Conservation (phyloP, 805 yeast genomes). For the Yarrowia sp. region DNA sequence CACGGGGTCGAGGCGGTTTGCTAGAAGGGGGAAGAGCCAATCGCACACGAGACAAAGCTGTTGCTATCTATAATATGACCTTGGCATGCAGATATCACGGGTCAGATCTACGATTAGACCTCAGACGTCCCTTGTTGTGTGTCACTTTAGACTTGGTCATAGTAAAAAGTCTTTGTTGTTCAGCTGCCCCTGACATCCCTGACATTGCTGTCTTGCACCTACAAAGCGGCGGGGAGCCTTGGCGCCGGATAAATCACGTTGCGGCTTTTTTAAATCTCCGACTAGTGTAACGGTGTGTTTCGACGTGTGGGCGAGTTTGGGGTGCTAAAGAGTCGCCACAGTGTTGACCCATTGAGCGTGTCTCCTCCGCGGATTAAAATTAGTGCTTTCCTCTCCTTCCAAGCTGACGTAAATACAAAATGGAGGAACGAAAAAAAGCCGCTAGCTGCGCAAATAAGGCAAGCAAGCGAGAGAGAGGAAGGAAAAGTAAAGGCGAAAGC, state of each 20-base stretch:
- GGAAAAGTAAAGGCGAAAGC: not conserved
- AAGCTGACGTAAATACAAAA: not conserved
- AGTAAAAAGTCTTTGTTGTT: slow-evolving; percentile 6
- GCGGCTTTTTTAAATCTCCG: slow-evolving; percentile 1
- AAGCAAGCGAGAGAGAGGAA: slow-evolving; percentile 23
- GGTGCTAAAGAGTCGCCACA: not conserved
- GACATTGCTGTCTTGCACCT: slow-evolving; percentile 28
- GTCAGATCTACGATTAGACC: slow-evolving; percentile 14
- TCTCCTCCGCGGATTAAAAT: slow-evolving; percentile 16
- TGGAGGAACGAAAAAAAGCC: slow-evolving; percentile 17
- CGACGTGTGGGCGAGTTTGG: too few species aligned
- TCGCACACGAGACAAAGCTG: not conserved
- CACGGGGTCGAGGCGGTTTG: not conserved
- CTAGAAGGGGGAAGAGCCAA: not conserved
- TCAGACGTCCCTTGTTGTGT: slow-evolving; percentile 13
- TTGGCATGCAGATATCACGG: slow-evolving; percentile 25
- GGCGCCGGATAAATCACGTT: slow-evolving; percentile 3
- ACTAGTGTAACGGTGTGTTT: not conserved
- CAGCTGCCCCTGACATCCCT: slow-evolving; percentile 24
- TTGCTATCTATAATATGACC: not conserved
- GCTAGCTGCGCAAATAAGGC: slow-evolving; percentile 31
- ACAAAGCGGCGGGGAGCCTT: not conserved
- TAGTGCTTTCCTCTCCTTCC: slow-evolving; percentile 6
- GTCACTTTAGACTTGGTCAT: slow-evolving; percentile 15
- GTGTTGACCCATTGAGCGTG: not conserved